Percentiles rank a stretch among this genome's conserved stretches.
Evolutionary conservation across 148 eudicot species (phyloP).

Genomic region (Drosera capensis): DNA sequence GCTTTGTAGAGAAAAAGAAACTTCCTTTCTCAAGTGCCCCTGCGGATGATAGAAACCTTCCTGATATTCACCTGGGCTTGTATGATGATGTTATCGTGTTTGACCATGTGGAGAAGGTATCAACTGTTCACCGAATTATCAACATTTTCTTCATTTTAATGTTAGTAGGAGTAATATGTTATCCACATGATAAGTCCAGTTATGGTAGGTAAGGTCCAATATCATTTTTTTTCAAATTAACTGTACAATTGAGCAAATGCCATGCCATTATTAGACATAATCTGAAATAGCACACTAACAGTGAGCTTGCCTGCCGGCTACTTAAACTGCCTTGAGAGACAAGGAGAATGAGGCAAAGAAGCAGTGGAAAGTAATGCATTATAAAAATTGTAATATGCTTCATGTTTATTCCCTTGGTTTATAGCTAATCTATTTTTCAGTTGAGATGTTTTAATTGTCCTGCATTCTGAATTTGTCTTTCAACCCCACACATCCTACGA

Average conservation of each 20-base stretch:
- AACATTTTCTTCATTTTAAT: background rate
- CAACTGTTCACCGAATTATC: background rate
- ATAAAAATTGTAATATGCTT: too few species aligned
- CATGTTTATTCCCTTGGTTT: too few species aligned
- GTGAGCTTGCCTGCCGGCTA: too few species aligned
- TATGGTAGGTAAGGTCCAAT: background rate
- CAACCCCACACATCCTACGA: too few species aligned
- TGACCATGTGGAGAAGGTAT: slow-evolving; percentile 94
- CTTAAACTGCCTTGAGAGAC: too few species aligned
- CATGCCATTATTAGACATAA: background rate
- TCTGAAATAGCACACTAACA: too few species aligned
- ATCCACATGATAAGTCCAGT: background rate
- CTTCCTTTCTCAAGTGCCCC: slow-evolving; percentile 84
- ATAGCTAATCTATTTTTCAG: too few species aligned
- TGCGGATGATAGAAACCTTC: slow-evolving; percentile 80
- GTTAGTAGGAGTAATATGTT: background rate
- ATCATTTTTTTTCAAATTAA: background rate
- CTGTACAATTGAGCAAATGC: background rate
- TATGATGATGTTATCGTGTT: slow-evolving; percentile 95
- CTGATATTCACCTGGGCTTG: slow-evolving; percentile 85
- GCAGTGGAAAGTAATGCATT: too few species aligned
- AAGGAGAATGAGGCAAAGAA: too few species aligned
- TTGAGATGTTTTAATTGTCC: too few species aligned
- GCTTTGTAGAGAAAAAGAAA: slow-evolving; percentile 92
- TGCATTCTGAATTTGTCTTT: too few species aligned